Conservation (phyloP, 345 rosid genomes). For the Gynandropsis gynandra region DNA sequence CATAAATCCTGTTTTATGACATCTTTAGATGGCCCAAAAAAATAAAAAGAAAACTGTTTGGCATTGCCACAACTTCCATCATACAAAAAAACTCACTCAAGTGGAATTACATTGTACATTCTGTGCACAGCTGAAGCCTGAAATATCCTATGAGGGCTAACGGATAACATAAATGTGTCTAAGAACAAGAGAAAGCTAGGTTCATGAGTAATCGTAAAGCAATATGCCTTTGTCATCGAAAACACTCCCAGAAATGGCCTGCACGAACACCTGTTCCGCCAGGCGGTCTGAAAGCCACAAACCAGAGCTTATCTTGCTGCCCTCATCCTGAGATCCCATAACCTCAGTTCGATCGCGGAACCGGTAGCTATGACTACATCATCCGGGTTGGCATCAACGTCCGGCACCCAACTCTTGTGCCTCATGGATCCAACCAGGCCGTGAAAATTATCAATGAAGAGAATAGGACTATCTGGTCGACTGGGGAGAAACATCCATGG, state of each 20-base stretch:
- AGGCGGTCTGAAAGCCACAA: conserved; percentile 64
- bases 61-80: no score
- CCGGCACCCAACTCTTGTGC: conserved; percentile 87
- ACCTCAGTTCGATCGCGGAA: conserved; percentile 79
- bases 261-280: conserved; percentile 43
- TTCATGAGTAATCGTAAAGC: conserved; percentile 70
- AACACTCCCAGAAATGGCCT: conserved; percentile 78
- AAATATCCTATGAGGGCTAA: no score
- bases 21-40: no score
- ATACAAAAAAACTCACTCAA: no score
- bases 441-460: conserved; percentile 89
- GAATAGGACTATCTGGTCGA: conserved; percentile 63
- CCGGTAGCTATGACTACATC: conserved; percentile 85
- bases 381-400: conserved; percentile 89
- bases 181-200: not conserved
- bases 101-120: no score
- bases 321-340: conserved; percentile 94
- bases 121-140: no score
- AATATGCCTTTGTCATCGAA: conserved; percentile 95
- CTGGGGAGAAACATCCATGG: conserved; percentile 93
- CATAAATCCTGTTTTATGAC: no score
- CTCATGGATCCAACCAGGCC: conserved; percentile 72
- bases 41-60: no score
- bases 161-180: conserved; percentile 4
- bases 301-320: conserved; percentile 97